Base-by-base conservation (phyloP, 352 stramenopile genomes). In the Pythium rishiriense region DNA sequence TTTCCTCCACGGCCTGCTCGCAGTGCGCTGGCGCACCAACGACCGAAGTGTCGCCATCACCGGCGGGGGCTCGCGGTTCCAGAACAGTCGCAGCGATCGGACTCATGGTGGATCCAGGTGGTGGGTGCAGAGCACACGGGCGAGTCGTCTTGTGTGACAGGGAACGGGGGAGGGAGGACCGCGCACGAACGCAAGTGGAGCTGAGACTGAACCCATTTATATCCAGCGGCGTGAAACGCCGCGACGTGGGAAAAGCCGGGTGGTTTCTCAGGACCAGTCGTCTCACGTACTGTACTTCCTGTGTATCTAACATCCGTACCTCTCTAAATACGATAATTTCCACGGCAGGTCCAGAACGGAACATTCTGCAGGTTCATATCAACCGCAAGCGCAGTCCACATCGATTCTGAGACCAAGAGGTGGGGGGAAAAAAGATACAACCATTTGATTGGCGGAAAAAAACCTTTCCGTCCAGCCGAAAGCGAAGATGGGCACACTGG, bases 201-300 rank as follows among this genome's bases (percentile, higher is more conserved):
- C 58, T 53, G 58, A 52, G 59, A 55, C 28, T 66, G 59, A 51
- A 66, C 17, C 59, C 59, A 66, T 66, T 46, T 66, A 66, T 60
- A 58, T 59, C 35, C 35, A 62, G n/a, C 11, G 4, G 28, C 5
- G 14, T 15, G 17, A 43, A 49, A 49, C 42, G 42, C 4, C 22
- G 42, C 42, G 42, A 49, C 25, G n/a, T 28, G 19, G 25, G n/a
- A 54, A 39, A 25, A 42, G 42, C 45, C 39, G 21, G 21, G 35
- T 58, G 28, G 58, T 65, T 58, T 58, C n/a, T n/a, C 39, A 53
- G 24, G 22, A 49, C 57, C 57, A 64, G 3, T 54, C 57, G 37
- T 59, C 35, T 31, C 10, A n/a, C 33, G 57, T 65, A 58, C 35
- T 48, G 22, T 52, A 11, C 17, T 12, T 19, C 48, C 58, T 53